Percentiles rank a stretch among this genome's conserved stretches.
phyloP scores from a whole-genome alignment of 495 filamentous ascomycete genomes.

The Lasiosphaeria miniovina region DNA sequence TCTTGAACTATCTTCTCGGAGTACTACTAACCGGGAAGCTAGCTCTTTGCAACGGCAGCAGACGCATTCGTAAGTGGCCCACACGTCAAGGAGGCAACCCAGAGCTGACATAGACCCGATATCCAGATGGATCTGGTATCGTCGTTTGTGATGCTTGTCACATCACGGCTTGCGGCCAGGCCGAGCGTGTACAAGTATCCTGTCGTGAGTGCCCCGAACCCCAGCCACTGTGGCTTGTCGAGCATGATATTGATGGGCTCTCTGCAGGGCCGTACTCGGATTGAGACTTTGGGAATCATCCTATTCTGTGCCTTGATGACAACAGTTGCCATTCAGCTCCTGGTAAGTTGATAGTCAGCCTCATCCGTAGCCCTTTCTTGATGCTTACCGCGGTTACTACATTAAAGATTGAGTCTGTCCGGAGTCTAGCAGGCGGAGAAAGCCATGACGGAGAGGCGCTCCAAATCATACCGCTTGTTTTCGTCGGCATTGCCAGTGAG shows the following conservation, averaged over 20 bases:
- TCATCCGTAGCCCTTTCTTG: background rate
- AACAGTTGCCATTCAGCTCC: constrained; percentile 52
- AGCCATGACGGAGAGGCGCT: constrained; percentile 36
- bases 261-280: constrained; percentile 47
- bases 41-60: constrained; percentile 56
- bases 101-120: constrained; percentile 17
- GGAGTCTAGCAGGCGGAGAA: constrained; percentile 41
- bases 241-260: constrained; percentile 15
- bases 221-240: background rate
- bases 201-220: constrained; percentile 34
- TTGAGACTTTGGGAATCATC: constrained; percentile 57
- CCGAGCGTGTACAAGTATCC: constrained; percentile 57
- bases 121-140: constrained; percentile 56
- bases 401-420: constrained; percentile 46
- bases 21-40: constrained; percentile 16
- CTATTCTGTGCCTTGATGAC: constrained; percentile 59
- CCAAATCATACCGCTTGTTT: constrained; percentile 49
- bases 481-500: constrained; percentile 52
- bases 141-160: constrained; percentile 54
- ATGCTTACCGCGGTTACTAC: background rate
- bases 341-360: constrained; percentile 31
- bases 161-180: constrained; percentile 48
- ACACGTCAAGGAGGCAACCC: background rate
- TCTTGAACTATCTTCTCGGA: background rate
- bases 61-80: constrained; percentile 49